Base-by-base conservation (phyloP, 352 stramenopile genomes). In the Phytophthora pistaciae region DNA sequence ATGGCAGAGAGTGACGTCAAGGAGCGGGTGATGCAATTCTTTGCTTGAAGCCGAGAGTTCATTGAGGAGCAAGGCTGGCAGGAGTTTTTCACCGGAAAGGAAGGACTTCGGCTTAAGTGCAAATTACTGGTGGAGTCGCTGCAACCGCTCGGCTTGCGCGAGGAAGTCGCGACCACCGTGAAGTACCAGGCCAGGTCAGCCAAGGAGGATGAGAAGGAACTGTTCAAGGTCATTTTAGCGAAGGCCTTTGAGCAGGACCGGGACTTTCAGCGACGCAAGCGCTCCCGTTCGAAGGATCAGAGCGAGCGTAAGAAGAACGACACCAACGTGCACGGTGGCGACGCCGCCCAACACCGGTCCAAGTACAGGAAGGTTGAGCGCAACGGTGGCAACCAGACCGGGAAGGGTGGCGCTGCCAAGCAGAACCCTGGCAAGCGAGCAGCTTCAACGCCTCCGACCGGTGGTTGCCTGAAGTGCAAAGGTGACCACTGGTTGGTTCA, bases 11-110 rank as follows among this genome's bases (percentile, higher is more conserved):
- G 20, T 33, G 67, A 66, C 11, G 60, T 66, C 7, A 50, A 65
- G 11, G 60, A 68, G 20, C 60, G 67, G 3, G 23, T 74, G 13
- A 61, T 74, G 31, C 59, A 74, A 38, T 59, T 64, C 46, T 68
- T 74, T 60, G 60, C 33, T 1, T 46, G n/a, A 55, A 64, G 58
- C 48, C 5, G 56, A 1, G 44, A 69, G 8, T 62, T 62, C 16
- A 62, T 74, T 11, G 67, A 74, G 21, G 55, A 74, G 13, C 59
- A 69, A 60, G 67, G 59, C 2, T 70, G 64, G 56, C 56, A 70
- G 21, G 55, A 64, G 18, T 70, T 70, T 25, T 65, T 65, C 56
- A 56, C 40, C 0, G 36, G 36, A 5, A 70, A 60, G 5, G 63
- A 70, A 54, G 63, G 46, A 23, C 3, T 36, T 20, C 54, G 55